Evolutionary conservation across 805 yeast species (phyloP), one percentile per base, ranked within the genome.

Genomic region (Saturnispora hagleri): DNA sequence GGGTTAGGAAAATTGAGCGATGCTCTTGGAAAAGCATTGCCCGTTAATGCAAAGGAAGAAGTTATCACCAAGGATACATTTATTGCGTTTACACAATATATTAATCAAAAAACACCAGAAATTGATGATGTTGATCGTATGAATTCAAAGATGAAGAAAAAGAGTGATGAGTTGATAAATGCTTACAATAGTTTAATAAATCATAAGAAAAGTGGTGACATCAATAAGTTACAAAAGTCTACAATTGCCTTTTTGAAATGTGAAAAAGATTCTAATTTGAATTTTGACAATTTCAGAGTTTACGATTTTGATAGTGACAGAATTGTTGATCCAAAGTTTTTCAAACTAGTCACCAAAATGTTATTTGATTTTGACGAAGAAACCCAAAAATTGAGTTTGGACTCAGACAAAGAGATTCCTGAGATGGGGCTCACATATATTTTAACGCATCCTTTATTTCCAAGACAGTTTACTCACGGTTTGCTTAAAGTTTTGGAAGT

Each of bases 381-480:
- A 2, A 52, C 46, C 17, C 56, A 54, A 7, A 22, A 13, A 48
- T 55, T 55, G 56, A 62, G 53, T 53, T 38, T 59, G 60, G 45
- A 61, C 17, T 17, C 22, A 18, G 58, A 60, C 13, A 38, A 35
- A 13, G 72, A 74, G 52, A 59, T 76, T 35, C 80, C 93, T 48
- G 81, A 82, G 59, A 68, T 68, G 46, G 73, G 89, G 2, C 66
- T 88, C 46, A 77, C 84, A 1, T 90, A 87, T 62, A 72, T 90
- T 34, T 72, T 91, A 55, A 86, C 96, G 2, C 96, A 91, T 69
- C 97, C 97, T 17, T 69, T 88, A 18, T 89, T 84, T 67, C 97
- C 97, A 9, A 66, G 71, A 15, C 69, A 73, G 18, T 76, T 73
- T 54, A 72, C 87, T 9, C 66, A 69, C 4, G 81, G 81, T 1